These are phyloP conservation scores for Fusarium nematophilum DNA, from an alignment of 2,329 filamentous ascomycete genomes.

Conservation along the genomic window DNA sequence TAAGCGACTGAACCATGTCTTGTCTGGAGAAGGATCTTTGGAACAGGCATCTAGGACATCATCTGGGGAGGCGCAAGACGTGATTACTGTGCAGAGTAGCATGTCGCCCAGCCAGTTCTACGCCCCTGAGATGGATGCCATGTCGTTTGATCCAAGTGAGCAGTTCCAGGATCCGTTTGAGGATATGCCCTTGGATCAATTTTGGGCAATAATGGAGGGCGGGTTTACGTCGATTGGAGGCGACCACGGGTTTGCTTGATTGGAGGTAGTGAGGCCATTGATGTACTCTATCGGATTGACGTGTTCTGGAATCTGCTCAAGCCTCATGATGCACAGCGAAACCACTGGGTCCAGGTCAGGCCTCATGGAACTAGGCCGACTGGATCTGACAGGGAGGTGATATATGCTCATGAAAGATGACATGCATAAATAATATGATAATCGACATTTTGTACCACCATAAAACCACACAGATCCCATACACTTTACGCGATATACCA, in stretches of 20 bases:
- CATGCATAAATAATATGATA: too few relatives aligned
- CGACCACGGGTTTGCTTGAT: conserved; percentile 16
- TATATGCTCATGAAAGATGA: too few relatives aligned
- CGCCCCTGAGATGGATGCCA: conserved; percentile 1
- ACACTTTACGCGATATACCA: too few relatives aligned
- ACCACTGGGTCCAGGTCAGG: too few relatives aligned
- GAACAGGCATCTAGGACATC: conserved; percentile 13
- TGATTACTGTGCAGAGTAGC: not conserved
- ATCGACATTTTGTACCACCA: too few relatives aligned
- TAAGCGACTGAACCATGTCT: conserved; percentile 28
- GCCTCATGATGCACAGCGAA: too few relatives aligned
- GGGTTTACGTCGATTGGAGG: conserved; percentile 28
- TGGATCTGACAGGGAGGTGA: too few relatives aligned
- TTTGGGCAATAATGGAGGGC: conserved; percentile 40
- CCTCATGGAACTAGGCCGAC: too few relatives aligned
- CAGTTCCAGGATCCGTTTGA: conserved; percentile 39
- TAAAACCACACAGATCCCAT: too few relatives aligned
- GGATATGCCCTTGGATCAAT: conserved; percentile 39
- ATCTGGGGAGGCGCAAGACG: conserved; percentile 6
- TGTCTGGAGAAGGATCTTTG: conserved; percentile 14
- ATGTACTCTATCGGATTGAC: too few relatives aligned
- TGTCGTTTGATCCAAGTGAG: conserved; percentile 28
- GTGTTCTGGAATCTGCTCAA: too few relatives aligned
- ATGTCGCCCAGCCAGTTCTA: conserved; percentile 17
- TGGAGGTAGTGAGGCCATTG: too few relatives aligned